Percentiles rank a stretch among this genome's conserved stretches.
Conservation (phyloP, 2,329 filamentous ascomycete species). For the Teratosphaeria nubilosa region DNA sequence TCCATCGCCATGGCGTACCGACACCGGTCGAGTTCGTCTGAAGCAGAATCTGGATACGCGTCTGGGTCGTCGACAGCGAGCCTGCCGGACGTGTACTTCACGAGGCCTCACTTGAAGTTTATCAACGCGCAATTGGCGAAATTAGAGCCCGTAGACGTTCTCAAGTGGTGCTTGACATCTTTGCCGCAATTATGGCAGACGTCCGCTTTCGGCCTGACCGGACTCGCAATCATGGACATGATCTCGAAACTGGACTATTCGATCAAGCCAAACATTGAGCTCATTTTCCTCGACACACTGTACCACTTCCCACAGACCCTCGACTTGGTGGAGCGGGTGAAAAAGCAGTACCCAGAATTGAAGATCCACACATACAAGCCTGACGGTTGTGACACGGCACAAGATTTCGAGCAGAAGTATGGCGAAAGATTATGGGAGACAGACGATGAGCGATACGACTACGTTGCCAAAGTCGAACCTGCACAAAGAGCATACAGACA, state of each 20-base stretch:
- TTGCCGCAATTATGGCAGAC: slow-evolving; percentile 64
- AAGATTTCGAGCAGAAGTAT: slow-evolving; percentile 73
- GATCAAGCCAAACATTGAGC: slow-evolving; percentile 44
- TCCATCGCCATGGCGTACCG: slow-evolving; percentile 15
- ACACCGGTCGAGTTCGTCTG: slow-evolving; percentile 22
- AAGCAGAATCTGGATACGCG: slow-evolving; percentile 75
- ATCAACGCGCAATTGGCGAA: slow-evolving; percentile 82
- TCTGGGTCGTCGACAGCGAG: slow-evolving; percentile 53
- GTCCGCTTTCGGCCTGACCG: slow-evolving; percentile 42
- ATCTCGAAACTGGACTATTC: slow-evolving; percentile 60
- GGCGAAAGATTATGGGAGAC: slow-evolving; percentile 76
- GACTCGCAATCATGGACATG: slow-evolving; percentile 50
- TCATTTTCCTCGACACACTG: slow-evolving; percentile 46
- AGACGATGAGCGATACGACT: slow-evolving; percentile 87
- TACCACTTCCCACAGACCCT: slow-evolving; percentile 44
- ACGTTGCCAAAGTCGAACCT: slow-evolving; percentile 93
- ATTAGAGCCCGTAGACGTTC: slow-evolving; percentile 79
- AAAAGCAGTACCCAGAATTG: slow-evolving; percentile 64
- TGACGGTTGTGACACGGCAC: slow-evolving; percentile 57
- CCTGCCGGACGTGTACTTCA: slow-evolving; percentile 73
- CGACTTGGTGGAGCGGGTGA: slow-evolving; percentile 53
- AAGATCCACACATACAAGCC: slow-evolving; percentile 87
- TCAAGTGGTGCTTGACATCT: slow-evolving; percentile 83
- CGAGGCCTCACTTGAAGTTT: slow-evolving; percentile 76
- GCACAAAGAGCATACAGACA: slow-evolving; percentile 83